Evolutionary conservation across 106 monocot species (phyloP), one percentile per base, ranked within the genome.

Genomic region (Chionographis japonica): DNA sequence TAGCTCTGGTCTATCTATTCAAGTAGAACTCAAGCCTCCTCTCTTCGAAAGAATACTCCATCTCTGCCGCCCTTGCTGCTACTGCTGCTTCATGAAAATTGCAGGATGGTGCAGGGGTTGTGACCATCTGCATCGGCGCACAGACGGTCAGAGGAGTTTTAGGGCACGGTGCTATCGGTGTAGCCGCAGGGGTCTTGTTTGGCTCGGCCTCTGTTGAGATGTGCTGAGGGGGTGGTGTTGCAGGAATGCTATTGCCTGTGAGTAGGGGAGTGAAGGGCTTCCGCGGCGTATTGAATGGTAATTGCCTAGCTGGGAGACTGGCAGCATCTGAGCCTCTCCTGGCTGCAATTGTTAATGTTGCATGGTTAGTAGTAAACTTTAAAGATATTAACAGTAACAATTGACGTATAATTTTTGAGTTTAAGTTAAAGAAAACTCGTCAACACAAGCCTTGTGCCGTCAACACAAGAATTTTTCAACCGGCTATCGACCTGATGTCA

Each of bases 41-140:
- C 53, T 84, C 84, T 68, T 84, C 84, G 60, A 79, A 79, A 17
- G 84, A 84, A 36, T 79, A 76, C 62, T 84, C 84, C 17, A 19
- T 67, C 43, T 81, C 86, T 14, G 55, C 58, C 20, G 41, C 50
- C 2, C 12, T 43, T 51, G 18, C 14, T 14, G 62, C 60, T 14
- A 57, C 60, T 6, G 49, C 56, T 27, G 68, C 16, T 40, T 78
- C 72, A 38, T 63, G 52, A 35, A 49, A 17, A 52, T 63, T 65
- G 52, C 49, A 41, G 4, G 63, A 12, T 39, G 74, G 71, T 70
- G 71, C 75, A 41, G 80, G 75, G 3, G 78, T 78, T 12, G 54
- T 51, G 11, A 84, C 78, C 66, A 80, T 71, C 53, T 88, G 81
- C 84, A 84, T 88, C 0, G 84, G 75, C 8, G 50, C 54, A 35